phyloP scores from a whole-genome alignment of 768 basidiomycete species.

The Pulveroboletus sp. region DNA sequence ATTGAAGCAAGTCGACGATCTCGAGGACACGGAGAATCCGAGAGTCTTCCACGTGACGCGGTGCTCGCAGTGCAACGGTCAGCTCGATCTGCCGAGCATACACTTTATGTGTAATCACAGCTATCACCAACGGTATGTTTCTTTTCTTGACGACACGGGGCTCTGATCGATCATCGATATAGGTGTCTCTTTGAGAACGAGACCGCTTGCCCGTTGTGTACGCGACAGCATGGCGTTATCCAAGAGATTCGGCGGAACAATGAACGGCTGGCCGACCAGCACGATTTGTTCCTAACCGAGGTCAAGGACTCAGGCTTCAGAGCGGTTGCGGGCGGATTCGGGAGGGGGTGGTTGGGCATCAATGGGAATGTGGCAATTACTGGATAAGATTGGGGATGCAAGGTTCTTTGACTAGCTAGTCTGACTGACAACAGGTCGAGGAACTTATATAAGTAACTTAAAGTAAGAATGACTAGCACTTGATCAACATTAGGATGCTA shows the following conservation, averaged over 20 bases:
- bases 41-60: slow-evolving; percentile 92
- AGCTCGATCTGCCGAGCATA: slow-evolving; percentile 87
- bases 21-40: slow-evolving; percentile 75
- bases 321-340: slow-evolving; percentile 68
- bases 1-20: slow-evolving; percentile 75
- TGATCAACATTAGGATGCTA: no score
- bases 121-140: slow-evolving; percentile 83
- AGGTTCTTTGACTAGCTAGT: no score
- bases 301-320: slow-evolving; percentile 70
- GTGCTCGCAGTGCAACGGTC: slow-evolving; percentile 86
- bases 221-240: slow-evolving; percentile 81
- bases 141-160: slow-evolving; percentile 1
- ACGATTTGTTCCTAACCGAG: slow-evolving; percentile 75
- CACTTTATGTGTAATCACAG: slow-evolving; percentile 99
- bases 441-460: no score
- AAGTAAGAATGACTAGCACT: no score
- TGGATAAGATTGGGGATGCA: no score
- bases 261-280: slow-evolving; percentile 76
- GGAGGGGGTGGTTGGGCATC: slow-evolving; percentile 53
- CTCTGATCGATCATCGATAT: neutral
- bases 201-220: slow-evolving; percentile 87
- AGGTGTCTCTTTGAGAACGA: slow-evolving; percentile 92
- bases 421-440: no score
- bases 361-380: neutral
- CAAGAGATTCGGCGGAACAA: slow-evolving; percentile 89